Evolutionary conservation across 192 early-diverging fungal species (phyloP).

Genomic region (Backusella psychrophila): DNA sequence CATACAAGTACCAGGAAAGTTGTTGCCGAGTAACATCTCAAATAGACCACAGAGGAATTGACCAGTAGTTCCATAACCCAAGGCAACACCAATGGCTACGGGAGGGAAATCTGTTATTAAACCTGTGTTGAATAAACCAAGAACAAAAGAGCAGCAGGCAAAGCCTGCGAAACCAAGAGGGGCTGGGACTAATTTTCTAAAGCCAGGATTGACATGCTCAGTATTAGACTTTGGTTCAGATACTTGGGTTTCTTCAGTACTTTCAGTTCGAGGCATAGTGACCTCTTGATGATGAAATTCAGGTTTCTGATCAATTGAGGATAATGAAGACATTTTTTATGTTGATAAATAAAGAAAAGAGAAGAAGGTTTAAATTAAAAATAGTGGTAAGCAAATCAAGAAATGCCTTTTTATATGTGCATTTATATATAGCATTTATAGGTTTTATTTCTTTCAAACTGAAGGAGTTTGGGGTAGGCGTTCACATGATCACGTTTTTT

Average conservation of each 20-base stretch:
- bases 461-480: not conserved
- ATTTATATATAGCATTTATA: not conserved
- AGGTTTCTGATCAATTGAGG: not conserved
- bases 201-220: not conserved
- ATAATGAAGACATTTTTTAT: slow-evolving; percentile 2
- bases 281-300: slow-evolving; percentile 3
- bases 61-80: slow-evolving; percentile 17
- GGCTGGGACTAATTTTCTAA: not conserved
- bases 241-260: not conserved
- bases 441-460: not conserved
- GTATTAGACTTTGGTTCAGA: not conserved
- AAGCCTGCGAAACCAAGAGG: slow-evolving; percentile 22
- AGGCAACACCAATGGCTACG: slow-evolving; percentile 20
- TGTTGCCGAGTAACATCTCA: slow-evolving; percentile 21
- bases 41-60: slow-evolving; percentile 14
- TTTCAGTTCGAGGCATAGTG: not conserved
- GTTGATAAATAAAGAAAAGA: not conserved
- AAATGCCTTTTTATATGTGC: not conserved
- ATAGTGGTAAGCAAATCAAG: not conserved
- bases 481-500: slow-evolving; percentile 8
- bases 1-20: slow-evolving; percentile 22
- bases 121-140: slow-evolving; percentile 21
- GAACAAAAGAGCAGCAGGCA: slow-evolving; percentile 13
- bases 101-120: slow-evolving; percentile 3
- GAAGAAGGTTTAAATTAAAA: not conserved